Percentiles rank a stretch among this genome's conserved stretches.
phyloP scores from a whole-genome alignment of 768 basidiomycete genomes.

The Coprinopsis cinerea region DNA sequence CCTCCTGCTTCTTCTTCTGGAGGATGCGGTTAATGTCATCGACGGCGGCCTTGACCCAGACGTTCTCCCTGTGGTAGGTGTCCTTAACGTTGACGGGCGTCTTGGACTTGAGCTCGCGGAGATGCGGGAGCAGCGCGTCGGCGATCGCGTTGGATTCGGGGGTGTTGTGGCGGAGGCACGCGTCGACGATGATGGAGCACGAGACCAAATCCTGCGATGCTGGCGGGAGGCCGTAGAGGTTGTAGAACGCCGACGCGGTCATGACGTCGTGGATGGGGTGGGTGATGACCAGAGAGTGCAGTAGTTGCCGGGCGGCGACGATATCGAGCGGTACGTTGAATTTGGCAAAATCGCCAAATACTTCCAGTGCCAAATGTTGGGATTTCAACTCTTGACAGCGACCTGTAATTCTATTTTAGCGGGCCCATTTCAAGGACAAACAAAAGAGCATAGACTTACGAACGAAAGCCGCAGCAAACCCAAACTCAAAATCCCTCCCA shows the following conservation, averaged over 20 bases:
- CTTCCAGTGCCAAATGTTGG: constrained; percentile 49
- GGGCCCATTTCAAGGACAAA: not conserved
- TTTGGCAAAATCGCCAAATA: constrained; percentile 58
- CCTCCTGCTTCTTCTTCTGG: constrained; percentile 5
- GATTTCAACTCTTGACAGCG: constrained; percentile 57
- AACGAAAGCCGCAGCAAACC: constrained; percentile 44
- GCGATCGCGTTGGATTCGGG: constrained; percentile 36
- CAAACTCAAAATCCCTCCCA: constrained; percentile 30
- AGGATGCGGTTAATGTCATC: constrained; percentile 20
- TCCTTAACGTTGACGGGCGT: not conserved
- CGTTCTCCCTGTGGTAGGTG: constrained; percentile 9
- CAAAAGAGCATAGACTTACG: constrained; percentile 34
- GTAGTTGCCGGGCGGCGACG: constrained; percentile 46
- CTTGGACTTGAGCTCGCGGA: constrained; percentile 17
- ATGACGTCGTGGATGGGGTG: constrained; percentile 44
- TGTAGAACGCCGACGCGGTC: constrained; percentile 47
- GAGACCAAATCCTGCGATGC: constrained; percentile 51
- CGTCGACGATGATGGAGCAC: constrained; percentile 50
- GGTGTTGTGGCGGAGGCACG: constrained; percentile 44
- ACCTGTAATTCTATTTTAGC: constrained; percentile 27
- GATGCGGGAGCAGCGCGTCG: constrained; percentile 34
- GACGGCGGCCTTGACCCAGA: not conserved
- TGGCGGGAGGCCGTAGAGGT: constrained; percentile 47
- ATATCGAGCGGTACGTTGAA: constrained; percentile 51
- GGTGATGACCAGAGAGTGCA: constrained; percentile 47